Percentiles rank a stretch among this genome's conserved stretches.
Evolutionary conservation across 1,139 yeast genomes (phyloP).

Genomic region (Nakaseomyces delphensis): DNA sequence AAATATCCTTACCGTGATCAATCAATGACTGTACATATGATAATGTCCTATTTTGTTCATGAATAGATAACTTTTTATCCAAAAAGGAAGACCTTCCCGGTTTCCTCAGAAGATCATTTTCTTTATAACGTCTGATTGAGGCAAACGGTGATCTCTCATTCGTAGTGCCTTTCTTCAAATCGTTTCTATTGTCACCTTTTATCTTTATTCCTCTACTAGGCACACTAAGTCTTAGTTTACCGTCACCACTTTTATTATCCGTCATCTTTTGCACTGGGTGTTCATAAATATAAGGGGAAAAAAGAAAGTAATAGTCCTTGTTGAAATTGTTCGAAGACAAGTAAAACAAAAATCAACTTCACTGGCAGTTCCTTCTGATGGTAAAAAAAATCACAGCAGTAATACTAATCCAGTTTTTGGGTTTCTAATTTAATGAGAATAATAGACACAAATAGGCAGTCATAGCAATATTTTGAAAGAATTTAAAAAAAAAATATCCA

Average conservation of each 20-base stretch:
- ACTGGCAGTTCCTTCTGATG: too few relatives aligned
- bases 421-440: too few relatives aligned
- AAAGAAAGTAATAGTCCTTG: too few relatives aligned
- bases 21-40: constrained; percentile 45
- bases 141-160: background rate
- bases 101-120: background rate
- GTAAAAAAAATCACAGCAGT: too few relatives aligned
- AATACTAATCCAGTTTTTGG: too few relatives aligned
- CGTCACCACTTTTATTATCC: background rate
- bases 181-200: background rate
- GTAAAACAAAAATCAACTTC: too few relatives aligned
- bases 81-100: background rate
- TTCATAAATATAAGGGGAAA: too few relatives aligned
- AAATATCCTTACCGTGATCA: constrained; percentile 33
- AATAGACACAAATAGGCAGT: too few relatives aligned
- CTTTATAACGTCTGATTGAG: background rate
- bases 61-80: background rate
- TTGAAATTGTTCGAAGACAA: too few relatives aligned
- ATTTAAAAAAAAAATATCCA: too few relatives aligned
- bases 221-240: background rate
- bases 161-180: background rate
- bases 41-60: constrained; percentile 23
- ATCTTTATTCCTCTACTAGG: constrained; percentile 3
- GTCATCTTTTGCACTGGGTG: too few relatives aligned
- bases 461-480: too few relatives aligned